phyloP scores from a whole-genome alignment of 2,329 filamentous ascomycete genomes.

The Dothideomycetes sp. region DNA sequence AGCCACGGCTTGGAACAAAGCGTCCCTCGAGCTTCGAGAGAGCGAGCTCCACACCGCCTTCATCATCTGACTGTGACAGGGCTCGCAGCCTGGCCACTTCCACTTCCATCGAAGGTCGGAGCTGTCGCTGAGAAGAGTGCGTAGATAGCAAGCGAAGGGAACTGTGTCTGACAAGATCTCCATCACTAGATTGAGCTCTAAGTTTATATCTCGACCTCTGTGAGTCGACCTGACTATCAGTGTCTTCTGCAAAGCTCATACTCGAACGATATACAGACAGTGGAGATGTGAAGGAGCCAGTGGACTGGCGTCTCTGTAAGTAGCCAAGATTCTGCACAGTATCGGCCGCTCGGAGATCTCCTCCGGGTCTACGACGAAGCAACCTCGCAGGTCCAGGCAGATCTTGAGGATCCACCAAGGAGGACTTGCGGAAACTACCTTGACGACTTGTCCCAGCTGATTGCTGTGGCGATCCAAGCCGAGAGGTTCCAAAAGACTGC shows the following conservation, averaged over 20 bases:
- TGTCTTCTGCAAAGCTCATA: conserved; percentile 7
- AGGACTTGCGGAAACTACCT: conserved; percentile 5
- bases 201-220: conserved; percentile 5
- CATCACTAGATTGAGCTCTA: conserved; percentile 9
- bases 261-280: conserved; percentile 6
- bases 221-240: conserved; percentile 6
- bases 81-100: conserved; percentile 80
- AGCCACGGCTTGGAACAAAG: conserved; percentile 40
- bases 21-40: conserved; percentile 85
- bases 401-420: conserved; percentile 2
- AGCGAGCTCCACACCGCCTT: conserved; percentile 87
- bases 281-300: conserved; percentile 28
- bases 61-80: conserved; percentile 69
- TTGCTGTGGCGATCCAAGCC: not conserved
- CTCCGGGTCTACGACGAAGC: conserved; percentile 40
- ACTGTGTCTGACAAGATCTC: not conserved
- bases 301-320: conserved; percentile 37
- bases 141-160: conserved; percentile 34
- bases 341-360: conserved; percentile 38
- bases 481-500: not conserved
- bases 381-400: conserved; percentile 21
- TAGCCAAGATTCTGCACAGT: conserved; percentile 39
- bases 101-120: conserved; percentile 69
- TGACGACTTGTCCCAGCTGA: not conserved
- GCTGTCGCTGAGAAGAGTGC: conserved; percentile 46